phyloP scores from a whole-genome alignment of 2,329 filamentous ascomycete species.

The Orbilia javanica region DNA sequence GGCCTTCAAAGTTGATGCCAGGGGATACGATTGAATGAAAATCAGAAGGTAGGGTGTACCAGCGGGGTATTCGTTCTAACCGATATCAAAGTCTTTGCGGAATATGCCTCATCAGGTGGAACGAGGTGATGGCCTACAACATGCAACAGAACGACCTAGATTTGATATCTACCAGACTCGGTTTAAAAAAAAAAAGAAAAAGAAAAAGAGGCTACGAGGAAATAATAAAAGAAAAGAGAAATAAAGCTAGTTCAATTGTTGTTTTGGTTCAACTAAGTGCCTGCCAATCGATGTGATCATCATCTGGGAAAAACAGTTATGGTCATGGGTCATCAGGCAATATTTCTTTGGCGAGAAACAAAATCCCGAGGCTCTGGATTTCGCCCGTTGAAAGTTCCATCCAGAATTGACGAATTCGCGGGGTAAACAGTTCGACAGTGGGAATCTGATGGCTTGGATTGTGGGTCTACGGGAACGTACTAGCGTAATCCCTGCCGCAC shows the following conservation, averaged over 20 bases:
- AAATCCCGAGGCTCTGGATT: conserved; percentile 52
- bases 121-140: not conserved
- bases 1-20: conserved; percentile 2
- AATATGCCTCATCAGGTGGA: conserved; percentile 51
- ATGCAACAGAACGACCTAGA: conserved; percentile 31
- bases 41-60: conserved; percentile 11
- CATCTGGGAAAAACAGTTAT: not conserved
- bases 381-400: conserved; percentile 30
- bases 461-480: conserved; percentile 9
- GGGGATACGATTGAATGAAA: conserved; percentile 1
- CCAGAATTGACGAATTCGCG: conserved; percentile 35
- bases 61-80: conserved; percentile 23
- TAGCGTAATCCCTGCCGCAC: conserved; percentile 32
- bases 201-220: too few species aligned
- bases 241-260: not conserved
- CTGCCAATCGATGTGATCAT: conserved; percentile 42
- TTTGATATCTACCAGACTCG: not conserved
- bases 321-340: conserved; percentile 22
- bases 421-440: conserved; percentile 33
- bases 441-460: conserved; percentile 6
- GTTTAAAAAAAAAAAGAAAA: not conserved
- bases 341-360: conserved; percentile 56
- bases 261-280: conserved; percentile 28
- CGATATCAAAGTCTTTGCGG: conserved; percentile 27
- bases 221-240: not conserved